phyloP scores from a whole-genome alignment of 225 moss, liverwort and hornwort genomes.

The Physcomitrium patens region DNA sequence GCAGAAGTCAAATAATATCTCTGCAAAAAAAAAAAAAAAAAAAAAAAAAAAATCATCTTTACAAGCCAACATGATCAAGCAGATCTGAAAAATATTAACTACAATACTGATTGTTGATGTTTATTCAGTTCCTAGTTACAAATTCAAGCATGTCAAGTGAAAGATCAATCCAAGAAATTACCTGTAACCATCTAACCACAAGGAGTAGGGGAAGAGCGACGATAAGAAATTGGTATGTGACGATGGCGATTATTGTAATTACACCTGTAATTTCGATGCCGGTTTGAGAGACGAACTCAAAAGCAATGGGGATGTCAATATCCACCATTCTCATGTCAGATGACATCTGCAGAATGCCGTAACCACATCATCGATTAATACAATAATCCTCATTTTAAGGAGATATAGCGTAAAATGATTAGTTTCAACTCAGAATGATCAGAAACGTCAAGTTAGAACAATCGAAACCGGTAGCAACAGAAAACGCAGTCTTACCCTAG shows the following conservation, averaged over 20 bases:
- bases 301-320: conserved; percentile 45
- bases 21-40: conserved; percentile 29
- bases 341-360: conserved; percentile 61
- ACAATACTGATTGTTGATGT: too few relatives aligned
- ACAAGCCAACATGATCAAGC: not conserved
- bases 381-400: not conserved
- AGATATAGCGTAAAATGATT: not conserved
- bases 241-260: conserved; percentile 57
- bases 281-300: conserved; percentile 54
- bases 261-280: conserved; percentile 49
- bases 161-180: conserved; percentile 19
- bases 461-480: too few relatives aligned
- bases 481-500: conserved; percentile 44
- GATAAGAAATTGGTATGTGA: conserved; percentile 61
- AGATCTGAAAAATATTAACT: too few relatives aligned
- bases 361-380: conserved; percentile 25
- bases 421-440: not conserved
- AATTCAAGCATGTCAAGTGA: not conserved
- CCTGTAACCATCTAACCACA: conserved; percentile 71
- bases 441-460: not conserved
- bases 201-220: conserved; percentile 57
- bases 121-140: not conserved
- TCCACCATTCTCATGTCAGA: conserved; percentile 70
- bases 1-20: conserved; percentile 72
- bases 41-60: not conserved